These are phyloP conservation scores for Mucor lusitanicus DNA, from an alignment of 371 early-diverging fungal species.

Conservation along the genomic window DNA sequence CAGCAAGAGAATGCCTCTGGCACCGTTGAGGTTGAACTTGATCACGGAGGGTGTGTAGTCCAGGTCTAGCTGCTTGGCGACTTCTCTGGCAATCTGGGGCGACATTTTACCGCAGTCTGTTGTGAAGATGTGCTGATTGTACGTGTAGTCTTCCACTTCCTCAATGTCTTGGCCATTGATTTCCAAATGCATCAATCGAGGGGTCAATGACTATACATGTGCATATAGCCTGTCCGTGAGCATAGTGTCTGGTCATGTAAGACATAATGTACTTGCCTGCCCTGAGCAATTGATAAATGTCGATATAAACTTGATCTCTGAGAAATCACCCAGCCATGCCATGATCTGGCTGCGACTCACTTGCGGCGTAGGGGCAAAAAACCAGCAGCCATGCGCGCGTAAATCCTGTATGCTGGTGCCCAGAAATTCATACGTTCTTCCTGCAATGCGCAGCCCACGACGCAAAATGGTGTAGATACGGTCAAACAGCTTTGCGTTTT, in stretches of 20 bases:
- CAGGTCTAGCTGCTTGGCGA: constrained; percentile 25
- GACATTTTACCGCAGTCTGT: constrained; percentile 80
- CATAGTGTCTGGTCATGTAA: no score
- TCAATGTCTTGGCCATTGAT: constrained; percentile 30
- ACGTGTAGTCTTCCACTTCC: constrained; percentile 54
- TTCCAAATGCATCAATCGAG: neutral
- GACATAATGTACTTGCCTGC: constrained; percentile 49
- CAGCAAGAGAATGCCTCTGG: constrained; percentile 66
- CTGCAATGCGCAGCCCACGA: constrained; percentile 59
- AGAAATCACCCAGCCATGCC: constrained; percentile 70
- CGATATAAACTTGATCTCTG: constrained; percentile 57
- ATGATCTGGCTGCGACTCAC: constrained; percentile 54
- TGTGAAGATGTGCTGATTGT: constrained; percentile 55
- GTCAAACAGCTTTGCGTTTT: constrained; percentile 35
- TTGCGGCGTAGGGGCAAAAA: constrained; percentile 44
- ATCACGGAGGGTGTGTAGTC: constrained; percentile 66
- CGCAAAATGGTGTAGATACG: constrained; percentile 48
- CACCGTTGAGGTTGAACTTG: constrained; percentile 76
- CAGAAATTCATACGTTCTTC: constrained; percentile 66
- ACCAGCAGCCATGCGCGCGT: constrained; percentile 74
- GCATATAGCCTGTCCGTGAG: no score
- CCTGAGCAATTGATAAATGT: constrained; percentile 68
- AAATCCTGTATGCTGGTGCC: constrained; percentile 69
- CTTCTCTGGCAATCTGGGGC: constrained; percentile 41
- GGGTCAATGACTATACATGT: constrained; percentile 1